Evolutionary conservation across 106 monocot species (phyloP).

Genomic region (Dendrobium nobile): DNA sequence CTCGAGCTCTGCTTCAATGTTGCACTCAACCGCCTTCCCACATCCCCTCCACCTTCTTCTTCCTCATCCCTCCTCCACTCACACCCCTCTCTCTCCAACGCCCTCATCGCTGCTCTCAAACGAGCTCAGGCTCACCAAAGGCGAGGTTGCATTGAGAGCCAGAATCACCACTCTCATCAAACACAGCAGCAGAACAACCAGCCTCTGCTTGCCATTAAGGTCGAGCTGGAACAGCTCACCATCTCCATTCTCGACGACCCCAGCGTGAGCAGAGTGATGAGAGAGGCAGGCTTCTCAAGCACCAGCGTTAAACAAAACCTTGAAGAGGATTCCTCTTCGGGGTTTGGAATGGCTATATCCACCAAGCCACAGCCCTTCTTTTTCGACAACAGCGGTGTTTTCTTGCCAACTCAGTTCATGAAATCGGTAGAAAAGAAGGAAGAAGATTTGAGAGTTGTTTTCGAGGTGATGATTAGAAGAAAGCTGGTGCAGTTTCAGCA

Average conservation of each 20-base stretch:
- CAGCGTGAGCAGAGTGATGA: conserved; percentile 97
- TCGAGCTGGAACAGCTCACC: conserved; percentile 91
- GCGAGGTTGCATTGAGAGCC: conserved; percentile 76
- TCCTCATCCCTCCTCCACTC: conserved; percentile 27
- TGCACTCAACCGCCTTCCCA: conserved; percentile 87
- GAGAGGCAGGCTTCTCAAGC: conserved; percentile 96
- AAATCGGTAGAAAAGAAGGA: conserved; percentile 33
- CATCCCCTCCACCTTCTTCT: conserved; percentile 46
- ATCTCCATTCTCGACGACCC: conserved; percentile 93
- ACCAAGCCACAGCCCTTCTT: conserved; percentile 12
- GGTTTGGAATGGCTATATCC: conserved; percentile 5
- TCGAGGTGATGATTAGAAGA: conserved; percentile 53
- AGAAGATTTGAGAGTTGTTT: conserved; percentile 53
- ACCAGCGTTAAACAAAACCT: conserved; percentile 65
- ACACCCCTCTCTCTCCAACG: conserved; percentile 79
- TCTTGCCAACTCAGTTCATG: conserved; percentile 29
- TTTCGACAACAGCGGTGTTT: conserved; percentile 28
- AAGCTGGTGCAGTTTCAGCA: conserved; percentile 22
- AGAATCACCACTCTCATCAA: conserved; percentile 18
- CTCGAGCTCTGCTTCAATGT: conserved; percentile 99
- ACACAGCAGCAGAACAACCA: conserved; percentile 44
- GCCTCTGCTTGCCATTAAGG: conserved; percentile 66
- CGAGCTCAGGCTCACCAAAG: conserved; percentile 92
- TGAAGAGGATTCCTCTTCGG: conserved; percentile 32
- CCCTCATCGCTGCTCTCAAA: conserved; percentile 91